Evolutionary conservation across 106 monocot species (phyloP).

Genomic region (Apostasia ramifera): DNA sequence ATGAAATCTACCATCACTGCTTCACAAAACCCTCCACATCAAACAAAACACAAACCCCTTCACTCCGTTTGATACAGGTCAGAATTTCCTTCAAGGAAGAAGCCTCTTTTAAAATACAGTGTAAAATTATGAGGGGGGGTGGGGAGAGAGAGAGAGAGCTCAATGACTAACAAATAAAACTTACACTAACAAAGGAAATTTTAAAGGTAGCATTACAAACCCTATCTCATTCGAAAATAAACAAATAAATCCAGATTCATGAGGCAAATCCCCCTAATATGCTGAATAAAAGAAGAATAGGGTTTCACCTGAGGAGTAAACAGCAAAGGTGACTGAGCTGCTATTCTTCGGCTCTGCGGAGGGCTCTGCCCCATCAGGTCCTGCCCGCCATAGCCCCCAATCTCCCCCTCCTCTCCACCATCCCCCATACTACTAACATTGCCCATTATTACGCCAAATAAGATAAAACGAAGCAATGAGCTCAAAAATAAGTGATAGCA

Average conservation of each 20-base stretch:
- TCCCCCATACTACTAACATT: constrained; percentile 20
- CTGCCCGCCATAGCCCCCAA: not conserved
- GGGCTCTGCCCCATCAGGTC: constrained; percentile 36
- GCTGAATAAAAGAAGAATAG: not conserved
- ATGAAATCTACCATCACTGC: too few species aligned
- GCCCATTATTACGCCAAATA: constrained; percentile 10
- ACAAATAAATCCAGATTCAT: not conserved
- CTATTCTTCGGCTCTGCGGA: constrained; percentile 16
- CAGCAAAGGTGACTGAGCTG: constrained; percentile 21
- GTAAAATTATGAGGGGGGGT: too few species aligned
- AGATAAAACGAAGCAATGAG: not conserved
- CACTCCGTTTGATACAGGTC: too few species aligned
- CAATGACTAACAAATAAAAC: too few species aligned
- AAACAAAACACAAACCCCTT: too few species aligned
- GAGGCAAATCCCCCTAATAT: not conserved
- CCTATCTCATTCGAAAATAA: not conserved
- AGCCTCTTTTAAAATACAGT: too few species aligned
- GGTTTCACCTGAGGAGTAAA: constrained; percentile 36
- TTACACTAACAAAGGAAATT: too few species aligned
- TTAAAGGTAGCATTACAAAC: not conserved
- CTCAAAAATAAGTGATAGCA: not conserved
- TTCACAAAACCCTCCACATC: too few species aligned
- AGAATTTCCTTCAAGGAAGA: too few species aligned
- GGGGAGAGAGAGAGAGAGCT: too few species aligned
- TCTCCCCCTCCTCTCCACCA: not conserved